phyloP scores from a whole-genome alignment of 2,329 filamentous ascomycete species.

The Cladophialophora bantiana region DNA sequence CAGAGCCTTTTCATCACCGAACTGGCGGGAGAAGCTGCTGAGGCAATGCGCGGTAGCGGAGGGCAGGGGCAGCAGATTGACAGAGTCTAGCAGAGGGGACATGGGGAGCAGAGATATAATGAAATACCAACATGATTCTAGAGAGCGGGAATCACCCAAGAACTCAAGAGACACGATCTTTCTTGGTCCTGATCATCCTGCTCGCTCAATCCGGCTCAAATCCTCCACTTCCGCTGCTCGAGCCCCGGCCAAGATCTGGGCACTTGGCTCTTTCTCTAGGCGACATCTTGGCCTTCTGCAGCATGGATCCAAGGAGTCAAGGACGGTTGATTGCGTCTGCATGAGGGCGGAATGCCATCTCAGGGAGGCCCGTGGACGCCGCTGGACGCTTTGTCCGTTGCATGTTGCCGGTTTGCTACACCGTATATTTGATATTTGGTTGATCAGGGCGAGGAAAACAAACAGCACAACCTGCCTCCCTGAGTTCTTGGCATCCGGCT shows the following conservation, averaged over 20 bases:
- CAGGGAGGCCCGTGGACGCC: background rate
- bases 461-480: conserved; percentile 6
- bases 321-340: conserved; percentile 13
- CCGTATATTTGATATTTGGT: conserved; percentile 16
- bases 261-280: conserved; percentile 25
- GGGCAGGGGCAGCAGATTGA: conserved; percentile 22
- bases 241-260: conserved; percentile 24
- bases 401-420: conserved; percentile 22
- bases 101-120: conserved; percentile 30
- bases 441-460: conserved; percentile 12
- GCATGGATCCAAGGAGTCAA: conserved; percentile 3
- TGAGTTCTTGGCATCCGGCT: conserved; percentile 13
- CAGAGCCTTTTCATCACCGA: conserved; percentile 29
- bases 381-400: background rate
- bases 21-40: conserved; percentile 15
- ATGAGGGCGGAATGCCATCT: conserved; percentile 1
- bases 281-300: conserved; percentile 18
- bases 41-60: conserved; percentile 8
- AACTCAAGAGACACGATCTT: conserved; percentile 26
- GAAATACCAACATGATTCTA: conserved; percentile 34
- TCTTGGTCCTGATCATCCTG: conserved; percentile 26
- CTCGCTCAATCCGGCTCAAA: conserved; percentile 22
- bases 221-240: conserved; percentile 27
- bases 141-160: conserved; percentile 24
- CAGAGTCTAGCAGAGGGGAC: conserved; percentile 29